A percentile compares a stretch with the other conserved stretches of the same genome.
Conservation (phyloP, 2,329 filamentous ascomycete species). For the Leptodontidium sp. region DNA sequence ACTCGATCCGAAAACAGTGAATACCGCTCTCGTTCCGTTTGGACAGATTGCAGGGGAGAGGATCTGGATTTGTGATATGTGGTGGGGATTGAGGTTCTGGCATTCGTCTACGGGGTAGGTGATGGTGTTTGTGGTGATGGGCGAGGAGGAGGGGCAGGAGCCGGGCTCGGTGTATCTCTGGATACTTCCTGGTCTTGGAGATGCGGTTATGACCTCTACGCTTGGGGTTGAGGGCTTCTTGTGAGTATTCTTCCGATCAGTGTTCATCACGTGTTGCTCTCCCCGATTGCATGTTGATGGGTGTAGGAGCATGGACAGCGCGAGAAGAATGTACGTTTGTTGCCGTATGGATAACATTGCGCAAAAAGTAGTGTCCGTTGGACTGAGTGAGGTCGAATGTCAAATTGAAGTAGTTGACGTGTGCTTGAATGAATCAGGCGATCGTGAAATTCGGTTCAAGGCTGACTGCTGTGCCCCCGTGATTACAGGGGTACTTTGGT, state of each 20-base stretch:
- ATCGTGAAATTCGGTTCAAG: too few species aligned
- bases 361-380: not conserved
- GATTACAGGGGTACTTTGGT: too few species aligned
- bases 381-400: not conserved
- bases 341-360: not conserved
- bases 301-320: not conserved
- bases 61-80: not conserved
- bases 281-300: not conserved
- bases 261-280: not conserved
- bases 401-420: not conserved
- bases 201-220: not conserved
- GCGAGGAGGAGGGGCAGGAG: not conserved
- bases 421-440: too few species aligned
- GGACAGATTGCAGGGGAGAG: constrained; percentile 1
- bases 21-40: not conserved
- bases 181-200: not conserved
- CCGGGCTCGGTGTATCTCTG: not conserved
- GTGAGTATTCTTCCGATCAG: not conserved
- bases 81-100: not conserved
- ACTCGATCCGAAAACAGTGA: not conserved
- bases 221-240: not conserved
- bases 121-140: not conserved
- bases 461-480: too few species aligned
- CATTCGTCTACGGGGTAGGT: not conserved
- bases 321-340: not conserved